phyloP scores from a whole-genome alignment of 768 basidiomycete species.

The Pulveroboletus frians region DNA sequence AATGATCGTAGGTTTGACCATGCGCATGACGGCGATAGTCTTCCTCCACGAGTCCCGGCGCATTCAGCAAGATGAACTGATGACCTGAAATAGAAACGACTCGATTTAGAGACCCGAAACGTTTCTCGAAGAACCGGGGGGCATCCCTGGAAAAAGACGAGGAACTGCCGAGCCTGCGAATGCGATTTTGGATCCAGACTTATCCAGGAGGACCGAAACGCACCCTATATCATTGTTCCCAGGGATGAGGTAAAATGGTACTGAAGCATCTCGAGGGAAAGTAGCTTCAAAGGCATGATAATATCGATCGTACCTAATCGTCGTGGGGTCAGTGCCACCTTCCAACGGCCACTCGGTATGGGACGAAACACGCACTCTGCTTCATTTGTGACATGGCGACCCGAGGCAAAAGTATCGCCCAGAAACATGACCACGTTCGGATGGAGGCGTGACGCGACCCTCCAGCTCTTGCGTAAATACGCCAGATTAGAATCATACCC shows the following conservation, averaged over 20 bases:
- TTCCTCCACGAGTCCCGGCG: constrained; percentile 78
- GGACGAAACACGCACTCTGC: constrained; percentile 47
- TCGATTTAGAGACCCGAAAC: constrained; percentile 69
- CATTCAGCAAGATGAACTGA: constrained; percentile 66
- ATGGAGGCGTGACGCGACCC: constrained; percentile 47
- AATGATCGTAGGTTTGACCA: constrained; percentile 47
- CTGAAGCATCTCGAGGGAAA: constrained; percentile 41
- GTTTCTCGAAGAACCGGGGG: constrained; percentile 50
- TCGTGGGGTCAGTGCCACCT: neutral
- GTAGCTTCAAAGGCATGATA: constrained; percentile 56
- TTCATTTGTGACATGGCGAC: constrained; percentile 47
- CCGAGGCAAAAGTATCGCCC: constrained; percentile 71
- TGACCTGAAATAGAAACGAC: constrained; percentile 61
- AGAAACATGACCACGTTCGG: constrained; percentile 69
- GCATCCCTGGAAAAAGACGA: constrained; percentile 47
- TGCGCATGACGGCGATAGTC: constrained; percentile 61
- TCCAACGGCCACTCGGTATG: constrained; percentile 3
- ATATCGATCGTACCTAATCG: constrained; percentile 56
- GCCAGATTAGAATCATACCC: constrained; percentile 45
- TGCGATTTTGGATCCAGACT: neutral
- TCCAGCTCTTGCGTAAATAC: constrained; percentile 69
- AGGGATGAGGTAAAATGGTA: constrained; percentile 54
- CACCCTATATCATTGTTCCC: constrained; percentile 83
- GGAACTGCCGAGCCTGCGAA: constrained; percentile 49
- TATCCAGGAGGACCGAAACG: constrained; percentile 15